phyloP scores from a whole-genome alignment of 2,329 filamentous ascomycete species.

The Ciborinia camelliae region DNA sequence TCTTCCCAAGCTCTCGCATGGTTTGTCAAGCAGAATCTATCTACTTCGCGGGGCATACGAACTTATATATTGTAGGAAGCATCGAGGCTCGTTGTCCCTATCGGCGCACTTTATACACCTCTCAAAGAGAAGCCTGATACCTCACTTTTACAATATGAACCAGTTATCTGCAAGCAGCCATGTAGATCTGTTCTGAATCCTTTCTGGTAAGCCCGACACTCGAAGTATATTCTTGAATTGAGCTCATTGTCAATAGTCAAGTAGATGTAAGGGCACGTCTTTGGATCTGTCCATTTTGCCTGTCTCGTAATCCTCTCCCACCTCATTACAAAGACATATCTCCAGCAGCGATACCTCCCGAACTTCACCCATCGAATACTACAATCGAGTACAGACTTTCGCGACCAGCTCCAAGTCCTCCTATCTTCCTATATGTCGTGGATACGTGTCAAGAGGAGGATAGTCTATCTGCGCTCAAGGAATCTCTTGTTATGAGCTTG shows the following conservation, averaged over 20 bases:
- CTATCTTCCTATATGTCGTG: constrained; percentile 84
- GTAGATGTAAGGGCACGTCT: constrained; percentile 79
- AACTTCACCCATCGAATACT: constrained; percentile 76
- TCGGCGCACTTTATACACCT: constrained; percentile 92
- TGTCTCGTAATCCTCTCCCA: constrained; percentile 77
- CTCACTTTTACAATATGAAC: constrained; percentile 89
- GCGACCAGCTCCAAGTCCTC: constrained; percentile 77
- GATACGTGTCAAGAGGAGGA: constrained; percentile 88
- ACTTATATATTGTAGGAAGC: constrained; percentile 65
- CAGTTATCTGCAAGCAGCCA: constrained; percentile 92
- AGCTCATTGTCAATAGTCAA: constrained; percentile 52
- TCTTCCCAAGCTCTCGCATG: constrained; percentile 97
- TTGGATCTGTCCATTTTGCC: constrained; percentile 87
- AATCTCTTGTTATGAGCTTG: constrained; percentile 82
- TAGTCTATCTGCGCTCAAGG: constrained; percentile 76
- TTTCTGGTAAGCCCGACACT: constrained; percentile 67
- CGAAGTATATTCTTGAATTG: not conserved
- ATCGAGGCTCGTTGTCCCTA: constrained; percentile 89
- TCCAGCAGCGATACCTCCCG: constrained; percentile 74
- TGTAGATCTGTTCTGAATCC: constrained; percentile 96
- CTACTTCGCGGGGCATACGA: constrained; percentile 4
- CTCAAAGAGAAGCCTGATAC: constrained; percentile 92
- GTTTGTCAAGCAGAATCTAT: constrained; percentile 48
- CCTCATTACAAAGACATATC: constrained; percentile 90
- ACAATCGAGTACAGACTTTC: constrained; percentile 87